Evolutionary conservation across 2,329 filamentous ascomycete species (phyloP), one percentile per base, ranked within the genome.

Genomic region (Ascochyta koolunga): DNA sequence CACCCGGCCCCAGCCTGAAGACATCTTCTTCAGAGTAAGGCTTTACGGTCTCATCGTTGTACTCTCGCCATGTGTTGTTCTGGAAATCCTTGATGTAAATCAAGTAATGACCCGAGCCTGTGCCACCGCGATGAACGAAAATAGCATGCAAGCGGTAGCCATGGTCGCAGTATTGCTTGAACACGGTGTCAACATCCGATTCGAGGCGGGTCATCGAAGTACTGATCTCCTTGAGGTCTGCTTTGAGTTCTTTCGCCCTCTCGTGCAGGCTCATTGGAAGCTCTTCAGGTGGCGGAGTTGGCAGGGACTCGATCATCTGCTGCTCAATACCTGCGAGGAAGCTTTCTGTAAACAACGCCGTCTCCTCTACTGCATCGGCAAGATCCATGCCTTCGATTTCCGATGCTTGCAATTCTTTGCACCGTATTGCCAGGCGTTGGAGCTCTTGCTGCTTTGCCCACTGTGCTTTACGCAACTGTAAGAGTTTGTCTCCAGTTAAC

Each of bases 71-170:
- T 18, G 93, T 80, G 31, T 86, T 78, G 40, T 86, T 84, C 60
- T 88, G 84, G 73, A 96, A 96, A 77, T 98, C 95, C 68, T 87
- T 90, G 60, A 99, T 96, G 83, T 93, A 97, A 38, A 97, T 91
- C 88, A 91, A 97, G 77, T 98, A 99, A 74, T 99, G 95, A 0
- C 95, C 95, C 25, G 83, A 82, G 13, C 68, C 67, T 2, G 73
- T 67, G 8, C 81, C 80, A 27, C 90, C 90, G 18, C 89, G 87
- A 72, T 99, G 95, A 66, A 96, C 93, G 68, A 99, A 96, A 27
- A 97, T 89, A 0, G 93, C 91, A 64, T 97, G 93, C 4, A 99
- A 83, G 13, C 86, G 86, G 72, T 98, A 99, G 10, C 88, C 84
- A 40, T 90, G 79, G 22, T 85, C 79, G 37, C 82, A 82, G 67